Base-by-base conservation (phyloP, 2,329 filamentous ascomycete species). In the Fusarium palustre region DNA sequence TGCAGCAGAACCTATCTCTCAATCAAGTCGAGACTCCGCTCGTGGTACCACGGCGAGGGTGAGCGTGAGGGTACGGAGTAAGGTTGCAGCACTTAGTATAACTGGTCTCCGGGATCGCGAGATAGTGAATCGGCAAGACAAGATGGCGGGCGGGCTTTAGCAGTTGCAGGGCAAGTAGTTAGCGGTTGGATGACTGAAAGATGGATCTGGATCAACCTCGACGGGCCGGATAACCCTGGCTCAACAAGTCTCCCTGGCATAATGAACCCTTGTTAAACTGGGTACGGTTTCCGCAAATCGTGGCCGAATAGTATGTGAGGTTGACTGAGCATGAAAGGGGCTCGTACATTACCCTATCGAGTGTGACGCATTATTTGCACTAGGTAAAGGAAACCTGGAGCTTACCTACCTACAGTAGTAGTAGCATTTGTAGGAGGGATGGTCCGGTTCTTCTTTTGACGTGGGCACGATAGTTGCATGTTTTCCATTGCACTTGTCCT, bases 151-250 rank as follows among this genome's bases (percentile, higher is more conserved):
- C 59, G 42, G 58, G 59, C 38, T 63, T 42, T 57, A 57, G 36
- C 42, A 63, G 45, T 47, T 30, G 24, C 31, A 50, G 24, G 34
- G 24, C 42, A 55, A 16, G 45, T 53, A n/a, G n/a, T n/a, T n/a
- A 49, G 56, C 59, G 59, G 70, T 55, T 70, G 68, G 59, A 31
- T 39, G 31, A 46, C 46, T 57, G 43, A 50, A 50, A 64, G 59
- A 67, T 63, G 69, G 71, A 73, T 73, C 71, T 73, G 57, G 72
- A 72, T 72, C 71, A 69, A 62, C 69, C 57, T 72, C 56, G 58
- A 72, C 66, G 63, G 66, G 53, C 64, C 63, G 50, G 65, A 67
- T 48, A 13, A 59, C 68, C 71, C 66, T 57, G 62, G 66, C 63
- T 54, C 36, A 57, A 59, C 42, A 42, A 54, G 55, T 54, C 45